Conservation (phyloP, 495 filamentous ascomycete species). For the Bryoglossum gracile region DNA sequence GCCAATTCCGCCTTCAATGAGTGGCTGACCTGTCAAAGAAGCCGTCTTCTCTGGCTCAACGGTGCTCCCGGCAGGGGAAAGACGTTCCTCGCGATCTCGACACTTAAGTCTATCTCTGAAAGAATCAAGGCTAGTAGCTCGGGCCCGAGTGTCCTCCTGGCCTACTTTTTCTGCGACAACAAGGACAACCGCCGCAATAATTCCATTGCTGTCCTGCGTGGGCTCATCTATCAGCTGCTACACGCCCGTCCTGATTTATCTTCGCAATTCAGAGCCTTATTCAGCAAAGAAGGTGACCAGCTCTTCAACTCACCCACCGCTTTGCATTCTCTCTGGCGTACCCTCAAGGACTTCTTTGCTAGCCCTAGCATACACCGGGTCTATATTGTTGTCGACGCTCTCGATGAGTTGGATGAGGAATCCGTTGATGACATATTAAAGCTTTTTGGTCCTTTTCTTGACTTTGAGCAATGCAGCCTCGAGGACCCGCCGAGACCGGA, state of each 20-base stretch:
- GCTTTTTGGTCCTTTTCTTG: neutral
- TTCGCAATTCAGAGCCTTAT: neutral
- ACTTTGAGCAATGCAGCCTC: neutral
- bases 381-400: neutral
- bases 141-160: neutral
- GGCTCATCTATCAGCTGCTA: neutral
- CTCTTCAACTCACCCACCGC: neutral
- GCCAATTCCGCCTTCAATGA: neutral
- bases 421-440: neutral
- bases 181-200: neutral
- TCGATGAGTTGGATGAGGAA: neutral
- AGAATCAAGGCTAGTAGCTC: neutral
- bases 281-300: neutral
- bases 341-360: neutral
- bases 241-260: neutral
- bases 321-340: neutral
- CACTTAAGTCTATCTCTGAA: neutral
- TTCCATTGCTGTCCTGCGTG: neutral
- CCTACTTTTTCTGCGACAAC: neutral
- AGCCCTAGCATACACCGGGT: neutral
- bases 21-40: neutral
- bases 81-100: neutral
- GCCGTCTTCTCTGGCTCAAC: neutral
- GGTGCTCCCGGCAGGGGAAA: conserved; percentile 1
- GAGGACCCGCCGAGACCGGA: neutral